Evolutionary conservation across 345 rosid species (phyloP).

Genomic region (Lenwebbia sp.): DNA sequence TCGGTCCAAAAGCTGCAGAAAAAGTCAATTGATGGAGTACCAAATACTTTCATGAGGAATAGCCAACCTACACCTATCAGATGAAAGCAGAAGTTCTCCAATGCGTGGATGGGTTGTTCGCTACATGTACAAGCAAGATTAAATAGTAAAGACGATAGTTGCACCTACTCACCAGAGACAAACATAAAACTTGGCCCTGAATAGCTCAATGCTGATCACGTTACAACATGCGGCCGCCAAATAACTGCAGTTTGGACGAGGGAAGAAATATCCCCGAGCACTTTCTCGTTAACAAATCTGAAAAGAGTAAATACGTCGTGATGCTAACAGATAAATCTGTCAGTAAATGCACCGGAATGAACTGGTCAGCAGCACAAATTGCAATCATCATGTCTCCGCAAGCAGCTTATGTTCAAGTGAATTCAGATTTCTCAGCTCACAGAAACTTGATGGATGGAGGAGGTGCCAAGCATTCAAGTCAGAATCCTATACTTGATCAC

Average conservation of each 20-base stretch:
- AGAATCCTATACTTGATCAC: not conserved
- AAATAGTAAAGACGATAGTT: not conserved
- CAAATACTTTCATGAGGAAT: not conserved
- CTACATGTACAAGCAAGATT: not conserved
- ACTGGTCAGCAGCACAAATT: not conserved
- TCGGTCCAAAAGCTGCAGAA: not conserved
- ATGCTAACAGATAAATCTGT: not conserved
- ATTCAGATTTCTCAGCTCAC: not conserved
- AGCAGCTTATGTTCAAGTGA: not conserved
- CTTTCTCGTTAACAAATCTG: not conserved
- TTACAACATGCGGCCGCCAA: not conserved
- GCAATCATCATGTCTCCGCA: not conserved
- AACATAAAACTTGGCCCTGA: not conserved
- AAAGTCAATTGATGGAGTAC: not conserved
- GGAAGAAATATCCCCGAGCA: not conserved
- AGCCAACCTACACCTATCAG: not conserved
- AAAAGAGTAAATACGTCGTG: not conserved
- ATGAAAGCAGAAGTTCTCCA: not conserved
- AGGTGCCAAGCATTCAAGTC: not conserved
- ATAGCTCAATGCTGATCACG: not conserved
- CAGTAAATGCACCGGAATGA: not conserved
- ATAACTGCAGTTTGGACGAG: not conserved
- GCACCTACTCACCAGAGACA: not conserved
- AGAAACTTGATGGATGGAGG: not conserved
- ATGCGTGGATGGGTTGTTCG: not conserved